A percentile compares a stretch with the other conserved stretches of the same genome.
phyloP scores from a whole-genome alignment of 176 grass and related monocot species.

The Aegilops umbellulata region DNA sequence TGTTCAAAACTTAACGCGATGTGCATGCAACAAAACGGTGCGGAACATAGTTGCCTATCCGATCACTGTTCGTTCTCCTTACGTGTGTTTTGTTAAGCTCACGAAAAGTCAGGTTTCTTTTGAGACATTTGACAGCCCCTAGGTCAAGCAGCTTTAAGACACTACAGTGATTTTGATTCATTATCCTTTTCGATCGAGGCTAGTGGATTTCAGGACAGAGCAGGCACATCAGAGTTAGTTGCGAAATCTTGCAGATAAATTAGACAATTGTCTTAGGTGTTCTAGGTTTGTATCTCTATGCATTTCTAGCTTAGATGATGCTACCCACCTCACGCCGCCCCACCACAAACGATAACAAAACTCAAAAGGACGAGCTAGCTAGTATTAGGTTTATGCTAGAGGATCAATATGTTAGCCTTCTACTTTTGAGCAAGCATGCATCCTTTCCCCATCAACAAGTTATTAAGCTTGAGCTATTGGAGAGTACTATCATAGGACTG shows the following conservation, averaged over 20 bases:
- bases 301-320: constrained; percentile 12
- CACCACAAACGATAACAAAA: background rate
- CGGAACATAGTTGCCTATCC: background rate
- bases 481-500: background rate
- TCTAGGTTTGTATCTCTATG: constrained; percentile 19
- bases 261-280: background rate
- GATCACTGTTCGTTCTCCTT: background rate
- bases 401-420: background rate
- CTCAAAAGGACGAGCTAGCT: constrained; percentile 2
- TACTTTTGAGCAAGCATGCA: constrained; percentile 5
- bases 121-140: background rate
- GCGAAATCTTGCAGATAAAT: background rate
- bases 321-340: constrained; percentile 4
- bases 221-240: background rate
- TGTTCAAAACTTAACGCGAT: background rate
- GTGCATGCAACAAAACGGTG: background rate
- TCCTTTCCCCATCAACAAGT: background rate
- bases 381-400: background rate
- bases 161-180: background rate
- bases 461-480: background rate
- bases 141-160: background rate
- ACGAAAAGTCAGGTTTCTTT: background rate
- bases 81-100: background rate
- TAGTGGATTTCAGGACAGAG: background rate
- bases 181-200: background rate